phyloP scores from a whole-genome alignment of 148 eudicot genomes.

The Rhododendron mucronatum region DNA sequence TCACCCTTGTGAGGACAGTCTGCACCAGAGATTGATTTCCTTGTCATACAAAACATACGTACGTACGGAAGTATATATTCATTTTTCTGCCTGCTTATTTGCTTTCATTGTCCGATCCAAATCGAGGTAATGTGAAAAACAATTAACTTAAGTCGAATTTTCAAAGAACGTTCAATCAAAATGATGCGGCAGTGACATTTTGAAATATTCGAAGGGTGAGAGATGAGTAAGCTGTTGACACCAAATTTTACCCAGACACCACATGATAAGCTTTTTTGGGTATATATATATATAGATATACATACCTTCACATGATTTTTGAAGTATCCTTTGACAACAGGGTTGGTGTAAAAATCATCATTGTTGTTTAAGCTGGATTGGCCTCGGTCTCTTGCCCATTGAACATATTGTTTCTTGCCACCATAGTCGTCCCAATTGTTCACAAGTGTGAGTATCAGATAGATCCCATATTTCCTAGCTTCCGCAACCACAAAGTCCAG shows the following conservation, averaged over 20 bases:
- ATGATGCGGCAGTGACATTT: background rate
- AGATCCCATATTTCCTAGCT: constrained; percentile 30
- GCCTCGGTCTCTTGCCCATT: constrained; percentile 34
- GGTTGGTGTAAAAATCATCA: constrained; percentile 31
- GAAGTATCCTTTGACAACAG: constrained; percentile 14
- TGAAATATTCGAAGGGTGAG: background rate
- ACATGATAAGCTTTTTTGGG: background rate
- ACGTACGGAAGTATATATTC: background rate
- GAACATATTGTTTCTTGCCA: constrained; percentile 31
- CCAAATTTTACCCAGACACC: no score
- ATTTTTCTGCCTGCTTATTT: background rate
- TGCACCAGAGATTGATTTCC: background rate
- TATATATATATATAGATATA: background rate
- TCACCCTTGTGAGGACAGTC: constrained; percentile 29
- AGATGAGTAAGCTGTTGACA: no score
- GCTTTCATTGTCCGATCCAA: background rate
- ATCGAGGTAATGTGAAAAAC: background rate
- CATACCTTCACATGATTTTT: constrained; percentile 29
- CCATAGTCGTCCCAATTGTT: constrained; percentile 38
- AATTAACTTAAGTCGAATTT: no score
- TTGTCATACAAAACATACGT: background rate
- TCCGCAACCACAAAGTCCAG: constrained; percentile 38
- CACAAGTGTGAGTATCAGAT: constrained; percentile 25
- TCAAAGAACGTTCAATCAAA: background rate
- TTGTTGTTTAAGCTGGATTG: constrained; percentile 20